Conservation (phyloP, 1,284 basidiomycete species). For the Sporisorium reilianum region DNA sequence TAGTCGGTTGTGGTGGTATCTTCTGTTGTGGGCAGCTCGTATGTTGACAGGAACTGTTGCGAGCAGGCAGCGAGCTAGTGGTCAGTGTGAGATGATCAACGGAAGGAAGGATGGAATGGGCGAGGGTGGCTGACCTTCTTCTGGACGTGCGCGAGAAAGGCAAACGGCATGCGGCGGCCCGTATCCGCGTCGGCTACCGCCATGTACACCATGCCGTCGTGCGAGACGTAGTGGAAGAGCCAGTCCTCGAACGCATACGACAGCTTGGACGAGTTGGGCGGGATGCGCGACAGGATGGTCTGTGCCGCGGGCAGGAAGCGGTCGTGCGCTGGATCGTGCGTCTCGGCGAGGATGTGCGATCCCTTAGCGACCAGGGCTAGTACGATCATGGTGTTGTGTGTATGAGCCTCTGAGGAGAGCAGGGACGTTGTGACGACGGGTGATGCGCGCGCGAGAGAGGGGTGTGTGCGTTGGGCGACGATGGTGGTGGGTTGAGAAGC, state of each 20-base stretch:
- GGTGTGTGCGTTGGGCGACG: too few relatives aligned
- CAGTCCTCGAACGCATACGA: conserved; percentile 81
- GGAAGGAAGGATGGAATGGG: too few relatives aligned
- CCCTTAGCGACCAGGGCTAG: conserved; percentile 63
- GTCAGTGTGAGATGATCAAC: too few relatives aligned
- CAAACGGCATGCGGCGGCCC: conserved; percentile 85
- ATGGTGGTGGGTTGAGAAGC: too few relatives aligned
- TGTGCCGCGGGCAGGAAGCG: conserved; percentile 77
- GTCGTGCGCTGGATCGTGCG: conserved; percentile 56
- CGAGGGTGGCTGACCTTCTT: conserved; percentile 71
- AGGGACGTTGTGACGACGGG: too few relatives aligned
- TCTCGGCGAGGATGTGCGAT: conserved; percentile 53
- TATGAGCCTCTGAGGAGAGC: neutral
- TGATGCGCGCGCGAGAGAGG: neutral
- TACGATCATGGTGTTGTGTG: conserved; percentile 53
- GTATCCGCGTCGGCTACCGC: conserved; percentile 89
- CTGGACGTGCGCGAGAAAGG: conserved; percentile 88
- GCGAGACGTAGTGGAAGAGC: conserved; percentile 87
- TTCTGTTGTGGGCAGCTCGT: conserved; percentile 14
- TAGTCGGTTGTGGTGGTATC: conserved; percentile 26
- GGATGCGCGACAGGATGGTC: conserved; percentile 93
- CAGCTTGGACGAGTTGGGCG: conserved; percentile 90
- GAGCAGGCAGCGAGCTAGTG: neutral
- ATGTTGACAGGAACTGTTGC: conserved; percentile 42
- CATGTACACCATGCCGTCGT: conserved; percentile 78